Base-by-base conservation (phyloP, 345 rosid genomes). In the Eucalyptus pumila region DNA sequence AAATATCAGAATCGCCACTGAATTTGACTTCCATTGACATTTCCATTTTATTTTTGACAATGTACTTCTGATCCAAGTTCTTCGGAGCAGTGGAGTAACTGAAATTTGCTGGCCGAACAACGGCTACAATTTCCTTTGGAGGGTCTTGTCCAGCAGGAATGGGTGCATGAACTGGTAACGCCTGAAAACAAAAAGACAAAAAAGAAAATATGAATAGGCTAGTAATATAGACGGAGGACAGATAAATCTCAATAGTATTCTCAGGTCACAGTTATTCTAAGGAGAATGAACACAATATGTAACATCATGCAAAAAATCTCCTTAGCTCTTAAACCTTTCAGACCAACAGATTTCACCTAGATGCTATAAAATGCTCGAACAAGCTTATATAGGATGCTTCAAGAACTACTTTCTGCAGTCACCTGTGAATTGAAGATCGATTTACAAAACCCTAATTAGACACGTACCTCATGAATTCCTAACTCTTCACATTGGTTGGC, bases 81-180 rank as follows among this genome's bases (percentile, higher is more conserved):
- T 91, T 93, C 17, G 93, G 89, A 87, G 89, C 72, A 85, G 91
- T 87, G 44, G 93, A 88, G 60, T 93, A 90, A 85, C 51, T 56
- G 50, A 93, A 94, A 92, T 90, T 90, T 34, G 91, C 92, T 58
- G 97, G 97, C 51, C 95, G 94, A 90, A 95, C 87, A 91, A 95
- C 95, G 11, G 97, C 99, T 80, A 95, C 95, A 86, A 96, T 92
- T 87, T 92, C 92, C 49, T 52, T n/a, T 5, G 97, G 97, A 48
- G 93, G 94, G 85, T 76, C 86, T 76, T 72, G 88, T 62, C 96
- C 96, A 92, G 94, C 97, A 88, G n/a, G 86, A 62, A 94, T 89
- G 42, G 89, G 69, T 37, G 45, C 89, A 89, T 80, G 85, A 60
- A 80, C 54, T 24, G 97, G 97, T 87, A 96, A 90, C 86, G 47